Percentiles rank a stretch among this genome's conserved stretches.
Conservation (phyloP, 106 monocot species). For the Dendrobium huoshanense region DNA sequence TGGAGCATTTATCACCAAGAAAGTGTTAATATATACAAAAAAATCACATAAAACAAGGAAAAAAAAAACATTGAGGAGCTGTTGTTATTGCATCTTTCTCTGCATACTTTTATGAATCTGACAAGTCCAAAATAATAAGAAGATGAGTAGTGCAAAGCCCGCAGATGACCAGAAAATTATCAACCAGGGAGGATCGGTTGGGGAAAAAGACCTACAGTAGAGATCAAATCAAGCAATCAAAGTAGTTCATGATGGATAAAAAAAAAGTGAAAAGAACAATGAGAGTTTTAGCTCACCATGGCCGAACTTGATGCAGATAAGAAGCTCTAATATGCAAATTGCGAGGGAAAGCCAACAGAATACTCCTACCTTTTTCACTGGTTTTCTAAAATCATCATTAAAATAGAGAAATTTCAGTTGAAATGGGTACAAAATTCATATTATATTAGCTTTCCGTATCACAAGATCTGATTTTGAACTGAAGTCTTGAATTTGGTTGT, state of each 20-base stretch:
- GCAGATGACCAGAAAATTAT: constrained; percentile 60
- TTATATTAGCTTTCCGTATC: no score
- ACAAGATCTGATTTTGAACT: no score
- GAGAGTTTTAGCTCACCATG: constrained; percentile 39
- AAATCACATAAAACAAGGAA: background rate
- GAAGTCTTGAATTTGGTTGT: no score
- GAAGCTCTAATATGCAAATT: constrained; percentile 95
- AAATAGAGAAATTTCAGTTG: background rate
- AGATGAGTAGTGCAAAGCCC: constrained; percentile 26
- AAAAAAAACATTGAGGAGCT: background rate
- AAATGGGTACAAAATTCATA: no score
- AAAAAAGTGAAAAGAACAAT: background rate
- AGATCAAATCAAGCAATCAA: background rate
- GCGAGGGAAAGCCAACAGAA: constrained; percentile 97
- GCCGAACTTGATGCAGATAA: constrained; percentile 88
- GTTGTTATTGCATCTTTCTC: constrained; percentile 45
- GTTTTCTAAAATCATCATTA: constrained; percentile 41
- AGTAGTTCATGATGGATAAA: background rate
- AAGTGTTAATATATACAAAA: background rate
- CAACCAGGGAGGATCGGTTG: constrained; percentile 66
- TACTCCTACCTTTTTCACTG: constrained; percentile 84
- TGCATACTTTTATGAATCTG: constrained; percentile 47
- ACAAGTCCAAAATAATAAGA: constrained; percentile 65
- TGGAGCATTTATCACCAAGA: background rate
- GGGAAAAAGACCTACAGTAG: constrained; percentile 59